Base-by-base conservation (phyloP, 805 yeast species). In the Kodamaea hsintzibuensis region DNA sequence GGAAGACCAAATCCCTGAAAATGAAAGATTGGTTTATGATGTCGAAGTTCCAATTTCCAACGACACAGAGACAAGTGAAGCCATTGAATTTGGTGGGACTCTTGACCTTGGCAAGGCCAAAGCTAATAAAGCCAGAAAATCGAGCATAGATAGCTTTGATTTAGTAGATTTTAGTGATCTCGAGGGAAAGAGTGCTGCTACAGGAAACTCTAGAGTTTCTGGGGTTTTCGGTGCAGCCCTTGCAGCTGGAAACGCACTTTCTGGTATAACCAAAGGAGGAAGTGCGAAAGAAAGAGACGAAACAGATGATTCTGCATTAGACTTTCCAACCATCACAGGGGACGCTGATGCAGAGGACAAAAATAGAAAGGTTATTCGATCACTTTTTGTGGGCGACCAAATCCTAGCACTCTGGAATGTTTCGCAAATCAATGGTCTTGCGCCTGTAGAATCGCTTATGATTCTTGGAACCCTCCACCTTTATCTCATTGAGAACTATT, bases 351-450 rank as follows among this genome's bases (percentile, higher is more conserved):
- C 44, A 40, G 87, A 84, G 57, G 96, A 89, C 64, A 83, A 83
- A 60, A 89, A 90, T 64, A 71, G 96, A 52, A 87, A 86, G 62
- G 86, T 91, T 0, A 70, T 90, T 17, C 78, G 92, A 54, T 81
- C 89, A 60, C 70, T 91, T 52, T 84, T 73, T 59, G 79, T 82
- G 50, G 88, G 88, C 13, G 97, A 91, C 65, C 79, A 78, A 46
- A 88, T 91, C 19, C 79, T 74, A n/a, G 82, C 82, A 12, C 70
- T 91, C 14, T 85, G 89, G 85, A 91, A 91, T 64, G 84, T 88
- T 1, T 83, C 92, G 52, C 83, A 84, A 48, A 82, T 91, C 17
- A 71, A 86, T 54, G 97, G 96, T 0, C 70, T 91, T n/a, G 89
- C 85, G 30, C 84, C 91, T 1, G 73, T 80, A 14, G 96, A 90